phyloP scores from a whole-genome alignment of 805 yeast genomes.

The Clavispora vitiphila region DNA sequence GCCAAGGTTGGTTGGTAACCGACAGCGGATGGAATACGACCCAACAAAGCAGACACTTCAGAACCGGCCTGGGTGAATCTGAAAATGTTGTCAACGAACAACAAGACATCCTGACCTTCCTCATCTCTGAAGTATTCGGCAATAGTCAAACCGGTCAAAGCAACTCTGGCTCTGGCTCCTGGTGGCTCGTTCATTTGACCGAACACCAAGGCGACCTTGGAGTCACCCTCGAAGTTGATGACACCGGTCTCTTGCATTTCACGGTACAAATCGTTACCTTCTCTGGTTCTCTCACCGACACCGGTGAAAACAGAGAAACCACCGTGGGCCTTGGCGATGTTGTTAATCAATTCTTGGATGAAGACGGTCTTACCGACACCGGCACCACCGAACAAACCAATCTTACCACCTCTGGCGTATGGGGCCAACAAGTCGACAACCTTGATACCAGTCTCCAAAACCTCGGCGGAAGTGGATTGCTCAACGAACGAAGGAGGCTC shows the following conservation, averaged over 20 bases:
- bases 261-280: conserved; percentile 99
- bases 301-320: conserved; percentile 99
- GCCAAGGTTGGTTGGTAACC: conserved; percentile 99
- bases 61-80: conserved; percentile 99
- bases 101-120: conserved; percentile 99
- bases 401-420: conserved; percentile 99
- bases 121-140: conserved; percentile 99
- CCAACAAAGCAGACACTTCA: conserved; percentile 98
- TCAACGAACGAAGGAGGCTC: conserved; percentile 96
- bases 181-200: conserved; percentile 99
- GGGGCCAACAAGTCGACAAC: conserved; percentile 99
- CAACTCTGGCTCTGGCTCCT: conserved; percentile 99
- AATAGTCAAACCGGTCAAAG: conserved; percentile 98
- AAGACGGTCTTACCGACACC: conserved; percentile 99
- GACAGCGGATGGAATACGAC: conserved; percentile 99
- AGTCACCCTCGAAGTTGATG: conserved; percentile 98
- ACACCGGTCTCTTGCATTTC: conserved; percentile 99
- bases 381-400: conserved; percentile 99
- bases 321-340: conserved; percentile 99
- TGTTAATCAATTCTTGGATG: conserved; percentile 99
- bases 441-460: conserved; percentile 98
- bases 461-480: conserved; percentile 97
- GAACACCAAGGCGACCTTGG: conserved; percentile 98
- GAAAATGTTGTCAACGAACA: conserved; percentile 99
- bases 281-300: conserved; percentile 99